Conservation (phyloP, 2,329 filamentous ascomycete genomes). For the Pyrenochaeta sp. region DNA sequence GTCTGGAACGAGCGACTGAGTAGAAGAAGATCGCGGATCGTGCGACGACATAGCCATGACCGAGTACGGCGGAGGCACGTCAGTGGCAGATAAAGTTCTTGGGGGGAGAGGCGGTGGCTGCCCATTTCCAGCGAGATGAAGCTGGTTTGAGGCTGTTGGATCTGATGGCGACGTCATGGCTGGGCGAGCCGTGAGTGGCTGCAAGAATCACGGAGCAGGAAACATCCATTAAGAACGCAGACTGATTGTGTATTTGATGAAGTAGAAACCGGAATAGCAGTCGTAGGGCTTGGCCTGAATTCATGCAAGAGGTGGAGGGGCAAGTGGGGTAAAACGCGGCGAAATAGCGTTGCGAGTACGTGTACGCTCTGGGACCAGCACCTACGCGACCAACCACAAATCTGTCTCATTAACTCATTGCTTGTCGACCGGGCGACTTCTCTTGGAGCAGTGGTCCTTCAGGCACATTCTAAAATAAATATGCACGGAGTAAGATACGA, state of each 20-base stretch:
- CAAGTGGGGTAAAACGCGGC: slow-evolving; percentile 6
- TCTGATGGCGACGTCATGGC: slow-evolving; percentile 29
- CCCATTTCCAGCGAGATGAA: slow-evolving; percentile 1
- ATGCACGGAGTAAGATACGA: no score
- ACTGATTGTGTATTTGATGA: slow-evolving; percentile 1
- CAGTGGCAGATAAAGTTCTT: slow-evolving; percentile 23
- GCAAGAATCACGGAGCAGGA: slow-evolving; percentile 12
- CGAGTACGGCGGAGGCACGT: slow-evolving; percentile 27
- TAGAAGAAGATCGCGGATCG: slow-evolving; percentile 57
- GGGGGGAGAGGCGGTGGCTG: slow-evolving; percentile 45
- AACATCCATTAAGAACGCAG: slow-evolving; percentile 10
- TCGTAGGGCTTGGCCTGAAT: slow-evolving; percentile 5
- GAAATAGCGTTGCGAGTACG: neutral
- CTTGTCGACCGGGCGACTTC: neutral
- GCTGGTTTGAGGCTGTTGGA: slow-evolving; percentile 14
- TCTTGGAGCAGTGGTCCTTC: neutral
- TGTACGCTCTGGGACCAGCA: neutral
- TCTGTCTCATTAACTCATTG: neutral
- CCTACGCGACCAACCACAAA: neutral
- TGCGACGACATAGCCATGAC: slow-evolving; percentile 39
- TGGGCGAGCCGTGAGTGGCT: slow-evolving; percentile 19
- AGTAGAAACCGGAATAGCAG: neutral
- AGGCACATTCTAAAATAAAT: no score
- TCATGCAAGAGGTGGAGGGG: slow-evolving; percentile 4
- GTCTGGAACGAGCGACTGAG: slow-evolving; percentile 55